Evolutionary conservation across 2,329 filamentous ascomycete species (phyloP), one percentile per base, ranked within the genome.

Genomic region (Cordyceps tenuipes): DNA sequence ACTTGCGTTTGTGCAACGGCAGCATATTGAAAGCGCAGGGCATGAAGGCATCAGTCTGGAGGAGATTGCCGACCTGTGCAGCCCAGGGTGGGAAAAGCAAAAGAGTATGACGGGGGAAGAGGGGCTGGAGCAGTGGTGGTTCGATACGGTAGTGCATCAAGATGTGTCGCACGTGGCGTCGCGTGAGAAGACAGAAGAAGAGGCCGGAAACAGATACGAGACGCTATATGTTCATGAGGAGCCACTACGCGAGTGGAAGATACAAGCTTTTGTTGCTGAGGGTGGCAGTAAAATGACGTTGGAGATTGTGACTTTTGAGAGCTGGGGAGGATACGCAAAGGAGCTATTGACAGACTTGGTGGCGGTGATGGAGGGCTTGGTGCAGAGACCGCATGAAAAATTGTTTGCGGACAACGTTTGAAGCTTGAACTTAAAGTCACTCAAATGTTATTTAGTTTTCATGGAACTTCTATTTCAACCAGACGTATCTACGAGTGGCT

Each of bases 81-180:
- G 76, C 7, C 36, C 46, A 21, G 70, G 76, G 51, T 82, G 80
- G 76, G 63, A 59, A 63, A 60, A 49, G 41, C 60, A 12, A 46
- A 55, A 34, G 23, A 62, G 61, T 41, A 55, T 39, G 49, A 41
- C 52, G 17, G 66, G 67, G 3, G 70, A 69, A 1, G 49, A 41
- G 5, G 43, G 50, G 7, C 44, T n/a, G 12, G 64, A 65, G 29
- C 53, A 57, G 8, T 65, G 70, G 57, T 82, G 77, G 72, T 84
- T 82, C 64, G 80, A 82, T 66, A 79, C 80, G 0, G 76, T 84
- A 1, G 80, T 83, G 13, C 82, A 84, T 68, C 82, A 84, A 69
- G 81, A 82, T 64, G 81, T 82, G 49, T 79, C 81, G 59, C 82
- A 85, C 66, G 82, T 85, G n/a, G 83, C 86, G 66, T 75, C 72